A percentile compares a stretch with the other conserved stretches of the same genome.
Conservation (phyloP, 805 yeast genomes). For the Candida sakaeoensis region DNA sequence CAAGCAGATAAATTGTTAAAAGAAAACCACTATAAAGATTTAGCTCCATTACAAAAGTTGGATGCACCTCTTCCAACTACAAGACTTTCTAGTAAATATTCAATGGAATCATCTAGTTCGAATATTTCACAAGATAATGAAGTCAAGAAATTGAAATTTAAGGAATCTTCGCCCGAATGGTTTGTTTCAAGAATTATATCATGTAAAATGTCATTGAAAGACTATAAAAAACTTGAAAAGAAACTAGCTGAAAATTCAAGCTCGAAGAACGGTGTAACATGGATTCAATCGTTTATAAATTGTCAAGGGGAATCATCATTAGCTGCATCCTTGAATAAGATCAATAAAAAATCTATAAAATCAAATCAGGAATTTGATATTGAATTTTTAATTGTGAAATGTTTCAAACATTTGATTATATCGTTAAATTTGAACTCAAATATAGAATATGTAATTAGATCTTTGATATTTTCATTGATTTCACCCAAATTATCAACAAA, state of each 20-base stretch:
- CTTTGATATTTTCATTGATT: slow-evolving; percentile 35
- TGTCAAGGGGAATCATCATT: slow-evolving; percentile 44
- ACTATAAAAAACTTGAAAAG: slow-evolving; percentile 33
- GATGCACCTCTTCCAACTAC: background rate
- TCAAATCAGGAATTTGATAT: slow-evolving; percentile 42
- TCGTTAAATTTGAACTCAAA: slow-evolving; percentile 14
- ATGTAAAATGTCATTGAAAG: slow-evolving; percentile 28
- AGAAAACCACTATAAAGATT: background rate
- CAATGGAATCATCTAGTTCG: slow-evolving; percentile 7
- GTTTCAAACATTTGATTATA: slow-evolving; percentile 34
- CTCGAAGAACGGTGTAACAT: slow-evolving; percentile 18
- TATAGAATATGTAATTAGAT: slow-evolving; percentile 12
- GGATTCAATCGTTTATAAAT: slow-evolving; percentile 33
- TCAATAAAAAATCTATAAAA: slow-evolving; percentile 40
- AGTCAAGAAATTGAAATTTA: slow-evolving; percentile 19
- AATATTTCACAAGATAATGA: slow-evolving; percentile 6
- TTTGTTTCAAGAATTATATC: slow-evolving; percentile 35
- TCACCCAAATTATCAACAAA: slow-evolving; percentile 41
- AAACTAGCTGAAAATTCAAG: slow-evolving; percentile 21
- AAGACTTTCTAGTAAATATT: slow-evolving; percentile 1
- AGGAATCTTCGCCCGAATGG: slow-evolving; percentile 42
- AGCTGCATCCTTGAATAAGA: slow-evolving; percentile 33
- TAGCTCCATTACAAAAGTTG: slow-evolving; percentile 5
- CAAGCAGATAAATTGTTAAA: slow-evolving; percentile 8
- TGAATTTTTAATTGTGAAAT: slow-evolving; percentile 35